Conservation (phyloP, 495 filamentous ascomycete species). For the Neurospora tetraspora region DNA sequence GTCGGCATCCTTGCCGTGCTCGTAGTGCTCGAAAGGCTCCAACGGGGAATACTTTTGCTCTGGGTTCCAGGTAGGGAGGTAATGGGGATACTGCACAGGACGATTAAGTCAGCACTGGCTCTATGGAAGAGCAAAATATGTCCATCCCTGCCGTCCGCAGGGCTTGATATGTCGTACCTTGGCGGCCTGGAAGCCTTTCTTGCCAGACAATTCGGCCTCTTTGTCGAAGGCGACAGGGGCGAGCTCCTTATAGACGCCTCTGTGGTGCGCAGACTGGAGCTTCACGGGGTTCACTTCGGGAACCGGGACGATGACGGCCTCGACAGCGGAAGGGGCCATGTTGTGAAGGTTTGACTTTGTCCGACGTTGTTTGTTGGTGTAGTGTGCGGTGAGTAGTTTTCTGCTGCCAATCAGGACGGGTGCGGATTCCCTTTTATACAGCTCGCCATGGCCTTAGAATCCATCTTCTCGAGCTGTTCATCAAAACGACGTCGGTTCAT, state of each 20-base stretch:
- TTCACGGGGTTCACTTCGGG: conserved; percentile 18
- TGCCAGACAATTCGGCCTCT: conserved; percentile 33
- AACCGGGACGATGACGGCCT: conserved; percentile 24
- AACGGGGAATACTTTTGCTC: conserved; percentile 53
- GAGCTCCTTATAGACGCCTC: conserved; percentile 55
- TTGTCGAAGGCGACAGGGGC: conserved; percentile 41
- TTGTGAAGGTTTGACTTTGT: not conserved
- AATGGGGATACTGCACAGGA: conserved; percentile 53
- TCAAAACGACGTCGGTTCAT: not conserved
- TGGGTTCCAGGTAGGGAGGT: conserved; percentile 64
- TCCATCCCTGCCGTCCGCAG: not conserved
- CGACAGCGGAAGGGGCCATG: conserved; percentile 24
- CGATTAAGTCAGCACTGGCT: conserved; percentile 24
- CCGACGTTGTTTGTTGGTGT: not conserved
- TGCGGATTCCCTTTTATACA: not conserved
- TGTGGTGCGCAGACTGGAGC: conserved; percentile 30
- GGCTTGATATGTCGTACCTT: conserved; percentile 19
- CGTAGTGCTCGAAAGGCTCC: conserved; percentile 57
- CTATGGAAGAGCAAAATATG: not conserved
- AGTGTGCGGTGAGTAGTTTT: not conserved
- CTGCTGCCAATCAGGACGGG: not conserved
- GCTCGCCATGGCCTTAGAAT: not conserved
- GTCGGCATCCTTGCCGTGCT: conserved; percentile 67
- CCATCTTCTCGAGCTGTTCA: not conserved
- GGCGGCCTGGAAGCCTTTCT: conserved; percentile 34